Base-by-base conservation (phyloP, 2,329 filamentous ascomycete species). In the Diaporthe australafricana region DNA sequence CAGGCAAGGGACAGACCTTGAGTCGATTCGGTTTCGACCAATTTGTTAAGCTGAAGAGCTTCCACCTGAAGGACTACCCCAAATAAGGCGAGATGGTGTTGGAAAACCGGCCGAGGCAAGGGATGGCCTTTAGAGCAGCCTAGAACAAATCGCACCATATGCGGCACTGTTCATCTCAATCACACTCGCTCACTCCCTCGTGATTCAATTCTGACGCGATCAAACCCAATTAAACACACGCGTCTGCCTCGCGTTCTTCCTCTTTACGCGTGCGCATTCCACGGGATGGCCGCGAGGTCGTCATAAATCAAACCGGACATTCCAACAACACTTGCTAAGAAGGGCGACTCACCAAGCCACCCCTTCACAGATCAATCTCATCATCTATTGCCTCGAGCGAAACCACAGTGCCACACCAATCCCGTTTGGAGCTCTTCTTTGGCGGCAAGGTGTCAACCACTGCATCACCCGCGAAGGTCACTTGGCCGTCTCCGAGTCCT, bases 11-110 rank as follows among this genome's bases (percentile, higher is more conserved):
- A 27, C 92, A 95, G 77, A 98, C 95, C 12, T 84, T 98, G 77
- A 96, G 94, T 84, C 91, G 86, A 77, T 97, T 95, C 79, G 96
- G 96, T 14, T 98, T 97, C 79, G 96, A 98, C 77, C 94, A 97
- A 80, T 98, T 98, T 80, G 92, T 97, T 80, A 97, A 96, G 87
- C 88, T 98, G 78, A 98, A 98, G 91, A 98, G 94, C 86, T 97
- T 93, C 82, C 96, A 98, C 82, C 81, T 98, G 80, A 98, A 98
- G 85, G 91, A 97, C 75, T 91, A 91, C 78, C 89, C 90, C 55
- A 91, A 91, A 83, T 90, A 85, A 75, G 56, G 40, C 47, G 45
- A 70, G 73, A 65, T 45, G 42, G 48, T 68, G 47, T 30, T 32
- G 45, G 27, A 40, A 53, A 60, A n/a, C 57, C 45, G 60, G 40